Evolutionary conservation across 140 eudicot genomes (phyloP).

Genomic region (Stevia rebaudiana): DNA sequence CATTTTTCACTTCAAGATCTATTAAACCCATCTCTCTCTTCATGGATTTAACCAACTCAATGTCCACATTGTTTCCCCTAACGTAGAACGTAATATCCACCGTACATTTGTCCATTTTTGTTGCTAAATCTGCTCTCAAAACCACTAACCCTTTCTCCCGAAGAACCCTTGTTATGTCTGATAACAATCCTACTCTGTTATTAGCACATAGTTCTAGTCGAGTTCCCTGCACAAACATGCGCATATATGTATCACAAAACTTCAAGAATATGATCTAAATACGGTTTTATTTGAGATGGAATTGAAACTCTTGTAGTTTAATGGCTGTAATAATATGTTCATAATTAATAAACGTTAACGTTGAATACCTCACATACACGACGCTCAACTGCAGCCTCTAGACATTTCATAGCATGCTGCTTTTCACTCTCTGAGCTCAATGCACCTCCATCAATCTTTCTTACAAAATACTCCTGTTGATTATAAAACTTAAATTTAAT

Average conservation of each 20-base stretch:
- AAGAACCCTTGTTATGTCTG: constrained; percentile 69
- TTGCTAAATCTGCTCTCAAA: constrained; percentile 62
- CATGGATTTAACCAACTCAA: constrained; percentile 54
- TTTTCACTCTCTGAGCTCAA: constrained; percentile 59
- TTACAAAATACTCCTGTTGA: constrained; percentile 67
- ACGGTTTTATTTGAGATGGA: background rate
- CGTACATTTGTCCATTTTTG: constrained; percentile 43
- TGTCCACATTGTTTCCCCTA: constrained; percentile 60
- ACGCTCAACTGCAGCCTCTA: constrained; percentile 80
- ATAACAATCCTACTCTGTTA: constrained; percentile 68
- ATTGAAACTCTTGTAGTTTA: background rate
- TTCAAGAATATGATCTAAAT: background rate
- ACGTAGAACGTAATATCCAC: constrained; percentile 61
- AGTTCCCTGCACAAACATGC: constrained; percentile 49
- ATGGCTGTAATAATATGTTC: too few relatives aligned
- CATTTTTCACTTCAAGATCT: constrained; percentile 55
- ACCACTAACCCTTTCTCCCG: constrained; percentile 72
- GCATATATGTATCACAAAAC: background rate
- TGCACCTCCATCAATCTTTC: constrained; percentile 60
- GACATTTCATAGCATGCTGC: constrained; percentile 59
- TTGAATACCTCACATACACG: constrained; percentile 68
- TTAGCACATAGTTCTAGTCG: constrained; percentile 57
- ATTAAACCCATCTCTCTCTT: constrained; percentile 64
- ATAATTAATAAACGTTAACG: too few relatives aligned
- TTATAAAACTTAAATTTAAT: background rate